Evolutionary conservation across 2,329 filamentous ascomycete genomes (phyloP).

Genomic region (Aureobasidium sp.): DNA sequence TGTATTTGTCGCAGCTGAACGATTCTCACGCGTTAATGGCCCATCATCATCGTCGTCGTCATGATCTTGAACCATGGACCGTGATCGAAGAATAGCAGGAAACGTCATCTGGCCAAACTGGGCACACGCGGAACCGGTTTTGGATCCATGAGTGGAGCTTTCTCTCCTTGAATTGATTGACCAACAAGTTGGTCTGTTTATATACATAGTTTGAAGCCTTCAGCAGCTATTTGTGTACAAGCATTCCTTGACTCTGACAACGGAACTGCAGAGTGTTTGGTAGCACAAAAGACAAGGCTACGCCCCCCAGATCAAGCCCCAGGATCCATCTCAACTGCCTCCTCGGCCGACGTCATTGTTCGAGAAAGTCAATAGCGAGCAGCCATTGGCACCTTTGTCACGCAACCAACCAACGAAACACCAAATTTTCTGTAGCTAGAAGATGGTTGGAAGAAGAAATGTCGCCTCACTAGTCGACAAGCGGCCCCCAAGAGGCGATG

Average conservation of each 20-base stretch:
- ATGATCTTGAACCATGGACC: background rate
- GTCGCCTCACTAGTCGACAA: background rate
- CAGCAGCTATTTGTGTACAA: background rate
- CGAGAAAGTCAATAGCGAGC: background rate
- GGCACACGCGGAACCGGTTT: slow-evolving; percentile 12
- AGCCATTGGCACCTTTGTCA: background rate
- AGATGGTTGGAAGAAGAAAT: slow-evolving; percentile 4
- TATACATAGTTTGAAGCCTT: slow-evolving; percentile 5
- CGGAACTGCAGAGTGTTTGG: background rate
- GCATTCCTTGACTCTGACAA: background rate
- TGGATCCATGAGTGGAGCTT: background rate
- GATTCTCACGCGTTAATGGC: background rate
- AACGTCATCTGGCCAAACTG: slow-evolving; percentile 11
- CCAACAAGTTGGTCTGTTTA: background rate
- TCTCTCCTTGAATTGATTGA: background rate
- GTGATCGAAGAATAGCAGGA: background rate
- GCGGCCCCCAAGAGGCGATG: background rate
- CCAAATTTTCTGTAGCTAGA: background rate
- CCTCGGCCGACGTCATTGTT: slow-evolving; percentile 11
- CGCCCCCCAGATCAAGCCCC: slow-evolving; percentile 1
- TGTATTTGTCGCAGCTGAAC: no score
- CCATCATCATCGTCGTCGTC: slow-evolving; percentile 6
- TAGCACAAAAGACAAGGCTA: background rate
- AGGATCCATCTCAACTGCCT: background rate
- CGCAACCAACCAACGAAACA: background rate